A percentile compares a stretch with the other conserved stretches of the same genome.
Conservation (phyloP, 2,329 filamentous ascomycete genomes). For the Paraphoma sp. region DNA sequence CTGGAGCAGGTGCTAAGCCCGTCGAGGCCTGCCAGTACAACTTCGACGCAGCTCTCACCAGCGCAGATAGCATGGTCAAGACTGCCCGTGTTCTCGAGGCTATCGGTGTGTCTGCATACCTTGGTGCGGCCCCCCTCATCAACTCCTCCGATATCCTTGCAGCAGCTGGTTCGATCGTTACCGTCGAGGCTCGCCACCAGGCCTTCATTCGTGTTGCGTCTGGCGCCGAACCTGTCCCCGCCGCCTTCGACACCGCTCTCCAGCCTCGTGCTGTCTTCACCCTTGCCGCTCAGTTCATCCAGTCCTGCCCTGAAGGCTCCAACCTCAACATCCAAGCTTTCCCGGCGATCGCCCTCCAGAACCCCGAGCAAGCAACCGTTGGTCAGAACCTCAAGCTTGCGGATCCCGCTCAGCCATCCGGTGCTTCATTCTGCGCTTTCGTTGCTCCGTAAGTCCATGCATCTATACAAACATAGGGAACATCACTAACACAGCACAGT, state of each 20-base stretch:
- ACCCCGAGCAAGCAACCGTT: slow-evolving; percentile 53
- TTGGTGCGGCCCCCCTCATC: slow-evolving; percentile 73
- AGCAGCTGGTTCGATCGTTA: slow-evolving; percentile 73
- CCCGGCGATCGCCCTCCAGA: slow-evolving; percentile 63
- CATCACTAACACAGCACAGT: slow-evolving; percentile 36
- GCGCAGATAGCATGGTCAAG: slow-evolving; percentile 70
- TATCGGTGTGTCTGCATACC: slow-evolving; percentile 74
- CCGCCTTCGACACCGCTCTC: slow-evolving; percentile 74
- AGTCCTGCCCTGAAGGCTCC: slow-evolving; percentile 69
- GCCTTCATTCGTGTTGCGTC: slow-evolving; percentile 71
- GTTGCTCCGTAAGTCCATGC: slow-evolving; percentile 63
- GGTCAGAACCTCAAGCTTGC: slow-evolving; percentile 49
- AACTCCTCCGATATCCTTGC: slow-evolving; percentile 66
- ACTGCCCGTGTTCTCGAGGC: slow-evolving; percentile 75
- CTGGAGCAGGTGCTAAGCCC: slow-evolving; percentile 67
- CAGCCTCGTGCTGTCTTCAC: slow-evolving; percentile 74
- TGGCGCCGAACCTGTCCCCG: slow-evolving; percentile 66
- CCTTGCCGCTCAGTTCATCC: slow-evolving; percentile 75
- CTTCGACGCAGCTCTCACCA: slow-evolving; percentile 66
- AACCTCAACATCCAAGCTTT: slow-evolving; percentile 69
- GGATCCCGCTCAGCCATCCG: slow-evolving; percentile 42
- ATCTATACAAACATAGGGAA: slow-evolving; percentile 30
- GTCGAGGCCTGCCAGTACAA: slow-evolving; percentile 75
- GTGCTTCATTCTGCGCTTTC: slow-evolving; percentile 70
- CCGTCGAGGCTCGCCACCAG: slow-evolving; percentile 76